phyloP scores from a whole-genome alignment of 805 yeast species.

The Cyberlindnera amylophila region DNA sequence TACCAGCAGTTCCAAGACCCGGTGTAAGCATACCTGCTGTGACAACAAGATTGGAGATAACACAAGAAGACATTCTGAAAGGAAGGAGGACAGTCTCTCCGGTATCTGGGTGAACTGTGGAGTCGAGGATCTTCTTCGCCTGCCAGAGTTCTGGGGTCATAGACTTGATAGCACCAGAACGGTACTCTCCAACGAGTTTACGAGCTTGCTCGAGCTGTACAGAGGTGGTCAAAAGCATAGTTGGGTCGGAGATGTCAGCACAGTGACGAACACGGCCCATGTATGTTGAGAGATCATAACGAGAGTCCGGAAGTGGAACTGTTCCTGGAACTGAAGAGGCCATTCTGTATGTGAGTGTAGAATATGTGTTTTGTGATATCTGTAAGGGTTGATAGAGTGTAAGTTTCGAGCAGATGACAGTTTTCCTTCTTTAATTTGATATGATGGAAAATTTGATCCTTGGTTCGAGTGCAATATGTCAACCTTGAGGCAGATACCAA shows the following conservation, averaged over 20 bases:
- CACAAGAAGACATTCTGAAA: slow-evolving; percentile 96
- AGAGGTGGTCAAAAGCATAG: slow-evolving; percentile 74
- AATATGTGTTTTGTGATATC: neutral
- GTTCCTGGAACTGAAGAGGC: slow-evolving; percentile 88
- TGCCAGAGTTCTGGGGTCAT: slow-evolving; percentile 86
- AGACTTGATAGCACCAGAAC: slow-evolving; percentile 56
- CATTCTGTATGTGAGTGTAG: slow-evolving; percentile 40
- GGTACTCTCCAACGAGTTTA: slow-evolving; percentile 62
- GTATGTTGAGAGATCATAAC: slow-evolving; percentile 75
- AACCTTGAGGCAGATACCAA: too few relatives aligned
- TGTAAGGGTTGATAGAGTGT: neutral
- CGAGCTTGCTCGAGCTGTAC: slow-evolving; percentile 63
- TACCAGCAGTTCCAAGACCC: slow-evolving; percentile 82
- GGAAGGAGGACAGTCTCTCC: slow-evolving; percentile 92
- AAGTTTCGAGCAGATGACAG: neutral
- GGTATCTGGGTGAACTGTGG: slow-evolving; percentile 94
- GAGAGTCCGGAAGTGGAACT: slow-evolving; percentile 73
- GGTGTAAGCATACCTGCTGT: slow-evolving; percentile 99
- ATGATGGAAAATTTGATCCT: too few relatives aligned
- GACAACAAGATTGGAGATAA: slow-evolving; percentile 86
- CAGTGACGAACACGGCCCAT: slow-evolving; percentile 95
- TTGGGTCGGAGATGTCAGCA: slow-evolving; percentile 88
- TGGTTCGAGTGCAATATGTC: too few relatives aligned
- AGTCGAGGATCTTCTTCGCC: slow-evolving; percentile 82
- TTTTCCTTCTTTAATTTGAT: neutral